Base-by-base conservation (phyloP, 208 protist genomes). In the Wallacemonas sp. region DNA sequence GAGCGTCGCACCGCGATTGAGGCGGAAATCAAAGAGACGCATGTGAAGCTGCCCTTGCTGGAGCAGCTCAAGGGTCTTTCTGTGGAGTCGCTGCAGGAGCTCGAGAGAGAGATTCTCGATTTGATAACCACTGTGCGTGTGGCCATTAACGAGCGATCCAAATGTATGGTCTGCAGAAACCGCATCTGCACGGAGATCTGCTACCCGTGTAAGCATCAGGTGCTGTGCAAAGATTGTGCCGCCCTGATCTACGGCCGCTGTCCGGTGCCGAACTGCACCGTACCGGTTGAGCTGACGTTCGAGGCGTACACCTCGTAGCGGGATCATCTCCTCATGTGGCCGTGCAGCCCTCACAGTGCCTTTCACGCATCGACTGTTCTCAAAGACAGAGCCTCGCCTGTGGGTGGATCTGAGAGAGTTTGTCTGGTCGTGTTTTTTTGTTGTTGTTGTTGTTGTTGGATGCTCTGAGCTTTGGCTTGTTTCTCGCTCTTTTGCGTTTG, bases 151-250 rank as follows among this genome's bases (percentile, higher is more conserved):
- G 88, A 94, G 44, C 67, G 82, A 0, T 87, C 79, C 24, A 94
- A 94, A 69, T 96, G 91, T 64, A 85, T 91, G 76, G 30, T 93
- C 19, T 96, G 91, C 58, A 72, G 70, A 46, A 82, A 82, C 47
- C 68, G 77, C 30, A 51, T 87, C 2, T 90, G 81, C 67, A 94
- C 91, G 15, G 87, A 84, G 42, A 90, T 96, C n/a, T 94, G 87
- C 66, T 96, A 94, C 62, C 91, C 91, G 26, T 96, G 90, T 73
- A 94, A 94, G 51, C 90, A 96, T 38, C 87, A 96, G 55, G 90
- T 96, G 12, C 64, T 96, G 11, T 96, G 90, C 72, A 91, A 91
- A 62, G 81, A 81, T 63, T 96, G 90, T 55, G 81, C 84, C 15
- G 73, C 75, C 30, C 44, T 80, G n/a, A 85, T 91, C 41, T n/a